These are phyloP conservation scores for Saposhnikovia divaricata DNA, from an alignment of 129 eudicot genomes.

Conservation along the genomic window DNA sequence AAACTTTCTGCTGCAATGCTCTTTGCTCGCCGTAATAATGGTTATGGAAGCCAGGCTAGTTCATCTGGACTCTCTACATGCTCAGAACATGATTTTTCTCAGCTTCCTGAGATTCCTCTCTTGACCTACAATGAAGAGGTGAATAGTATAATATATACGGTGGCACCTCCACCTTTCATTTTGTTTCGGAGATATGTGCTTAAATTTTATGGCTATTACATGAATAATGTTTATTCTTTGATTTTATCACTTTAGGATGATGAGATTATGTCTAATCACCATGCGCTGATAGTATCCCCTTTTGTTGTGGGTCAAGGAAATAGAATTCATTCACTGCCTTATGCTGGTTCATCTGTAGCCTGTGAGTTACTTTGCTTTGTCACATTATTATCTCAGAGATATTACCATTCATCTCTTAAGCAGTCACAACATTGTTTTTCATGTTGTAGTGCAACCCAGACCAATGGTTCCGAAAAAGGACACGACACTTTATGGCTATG, in stretches of 20 bases:
- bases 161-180: not conserved
- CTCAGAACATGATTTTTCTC: constrained; percentile 4
- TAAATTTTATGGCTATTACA: not conserved
- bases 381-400: not conserved
- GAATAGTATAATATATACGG: not conserved
- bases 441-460: constrained; percentile 18
- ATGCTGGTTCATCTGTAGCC: not conserved
- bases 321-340: not conserved
- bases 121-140: constrained; percentile 16
- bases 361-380: constrained; percentile 7
- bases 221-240: too few species aligned
- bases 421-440: not conserved
- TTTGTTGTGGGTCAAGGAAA: not conserved
- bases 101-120: constrained; percentile 4
- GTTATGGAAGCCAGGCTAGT: constrained; percentile 9
- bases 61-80: constrained; percentile 3
- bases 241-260: not conserved
- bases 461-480: constrained; percentile 79
- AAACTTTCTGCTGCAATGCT: constrained; percentile 6
- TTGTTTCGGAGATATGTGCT: not conserved
- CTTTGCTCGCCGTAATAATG: constrained; percentile 1
- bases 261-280: constrained; percentile 5
- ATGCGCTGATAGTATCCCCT: constrained; percentile 1
- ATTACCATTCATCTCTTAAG: not conserved
- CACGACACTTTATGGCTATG: constrained; percentile 66